Evolutionary conservation across 2,329 filamentous ascomycete genomes (phyloP).

Genomic region (Aspergillus ochraceus): DNA sequence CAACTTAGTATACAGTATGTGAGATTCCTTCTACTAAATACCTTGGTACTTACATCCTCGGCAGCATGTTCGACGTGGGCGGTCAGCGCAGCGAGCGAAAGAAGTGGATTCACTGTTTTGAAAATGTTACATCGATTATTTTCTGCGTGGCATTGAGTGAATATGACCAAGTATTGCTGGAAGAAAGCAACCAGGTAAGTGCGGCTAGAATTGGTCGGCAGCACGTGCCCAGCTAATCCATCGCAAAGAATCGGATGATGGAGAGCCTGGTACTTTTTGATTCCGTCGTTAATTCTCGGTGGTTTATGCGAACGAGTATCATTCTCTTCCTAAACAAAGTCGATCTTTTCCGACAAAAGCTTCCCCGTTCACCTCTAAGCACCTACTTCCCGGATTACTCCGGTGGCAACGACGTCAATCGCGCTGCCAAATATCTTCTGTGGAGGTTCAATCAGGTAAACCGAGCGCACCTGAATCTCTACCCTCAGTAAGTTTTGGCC

Average conservation of each 20-base stretch:
- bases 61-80: constrained; percentile 98
- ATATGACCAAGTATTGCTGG: constrained; percentile 94
- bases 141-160: constrained; percentile 98
- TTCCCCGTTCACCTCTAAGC: constrained; percentile 80
- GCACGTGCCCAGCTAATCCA: constrained; percentile 4
- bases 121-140: constrained; percentile 99
- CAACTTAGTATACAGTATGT: constrained; percentile 97
- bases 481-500: constrained; percentile 77
- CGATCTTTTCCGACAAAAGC: constrained; percentile 94
- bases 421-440: constrained; percentile 93
- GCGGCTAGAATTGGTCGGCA: not conserved
- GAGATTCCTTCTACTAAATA: constrained; percentile 1
- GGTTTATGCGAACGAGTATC: constrained; percentile 99
- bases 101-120: constrained; percentile 99
- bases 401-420: constrained; percentile 95
- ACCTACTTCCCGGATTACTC: constrained; percentile 99
- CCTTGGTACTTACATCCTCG: constrained; percentile 16
- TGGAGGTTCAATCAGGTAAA: constrained; percentile 99
- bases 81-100: constrained; percentile 96
- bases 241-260: constrained; percentile 97
- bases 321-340: constrained; percentile 99
- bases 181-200: constrained; percentile 92
- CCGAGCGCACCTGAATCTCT: constrained; percentile 89
- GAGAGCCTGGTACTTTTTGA: constrained; percentile 95
- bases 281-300: constrained; percentile 96